phyloP scores from a whole-genome alignment of 164 flowering plant species.

The Sextonia rubra region DNA sequence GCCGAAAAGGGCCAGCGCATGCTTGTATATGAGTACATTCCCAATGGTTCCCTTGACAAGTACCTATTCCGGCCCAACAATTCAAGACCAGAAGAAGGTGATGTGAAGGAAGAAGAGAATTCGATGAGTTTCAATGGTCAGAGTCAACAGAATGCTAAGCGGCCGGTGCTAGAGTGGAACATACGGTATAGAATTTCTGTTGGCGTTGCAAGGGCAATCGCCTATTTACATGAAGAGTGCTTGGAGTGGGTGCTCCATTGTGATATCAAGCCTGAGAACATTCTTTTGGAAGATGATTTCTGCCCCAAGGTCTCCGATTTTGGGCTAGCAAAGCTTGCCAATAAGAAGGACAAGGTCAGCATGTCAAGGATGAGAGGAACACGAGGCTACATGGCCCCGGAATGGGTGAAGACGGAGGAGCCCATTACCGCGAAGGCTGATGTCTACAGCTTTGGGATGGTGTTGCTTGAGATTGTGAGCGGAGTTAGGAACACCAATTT shows the following conservation, averaged over 20 bases:
- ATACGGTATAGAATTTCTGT: constrained; percentile 47
- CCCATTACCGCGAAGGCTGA: constrained; percentile 75
- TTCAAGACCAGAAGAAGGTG: not conserved
- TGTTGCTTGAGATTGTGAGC: constrained; percentile 68
- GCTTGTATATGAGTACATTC: constrained; percentile 59
- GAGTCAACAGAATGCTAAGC: not conserved
- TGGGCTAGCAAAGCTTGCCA: constrained; percentile 64
- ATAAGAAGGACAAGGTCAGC: constrained; percentile 54
- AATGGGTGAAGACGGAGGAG: constrained; percentile 42
- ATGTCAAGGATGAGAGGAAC: constrained; percentile 73
- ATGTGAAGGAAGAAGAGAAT: not conserved
- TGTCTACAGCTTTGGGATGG: constrained; percentile 86
- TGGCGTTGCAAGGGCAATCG: constrained; percentile 59
- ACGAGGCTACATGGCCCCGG: constrained; percentile 84
- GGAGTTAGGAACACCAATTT: constrained; percentile 53
- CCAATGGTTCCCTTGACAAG: constrained; percentile 58
- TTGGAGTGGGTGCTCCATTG: constrained; percentile 79
- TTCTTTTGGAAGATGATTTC: constrained; percentile 70
- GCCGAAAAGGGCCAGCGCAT: constrained; percentile 65
- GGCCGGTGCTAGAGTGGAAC: constrained; percentile 46
- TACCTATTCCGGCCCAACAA: constrained; percentile 30
- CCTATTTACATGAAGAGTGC: constrained; percentile 64
- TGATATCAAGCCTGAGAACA: constrained; percentile 83
- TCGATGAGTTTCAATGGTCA: not conserved
- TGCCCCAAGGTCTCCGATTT: constrained; percentile 83